Evolutionary conservation across 768 basidiomycete species (phyloP).

Genomic region (Russula dissimulans): DNA sequence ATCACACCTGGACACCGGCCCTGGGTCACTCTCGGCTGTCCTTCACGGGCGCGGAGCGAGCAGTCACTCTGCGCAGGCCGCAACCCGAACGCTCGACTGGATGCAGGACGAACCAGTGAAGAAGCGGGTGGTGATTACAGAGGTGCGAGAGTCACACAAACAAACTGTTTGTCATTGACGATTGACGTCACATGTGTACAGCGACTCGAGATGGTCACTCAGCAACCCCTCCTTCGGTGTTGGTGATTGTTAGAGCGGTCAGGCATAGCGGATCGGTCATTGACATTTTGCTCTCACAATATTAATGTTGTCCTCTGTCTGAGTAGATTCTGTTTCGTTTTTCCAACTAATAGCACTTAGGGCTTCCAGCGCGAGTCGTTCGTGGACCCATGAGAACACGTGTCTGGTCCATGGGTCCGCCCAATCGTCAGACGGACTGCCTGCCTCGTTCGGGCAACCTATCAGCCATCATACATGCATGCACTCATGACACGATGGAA

Average conservation of each 20-base stretch:
- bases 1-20: conserved; percentile 53
- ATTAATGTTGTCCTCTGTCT: not conserved
- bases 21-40: conserved; percentile 19
- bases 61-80: conserved; percentile 25
- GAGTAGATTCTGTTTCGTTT: too few relatives aligned
- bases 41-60: conserved; percentile 31
- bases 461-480: not conserved
- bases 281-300: not conserved
- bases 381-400: not conserved
- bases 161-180: not conserved
- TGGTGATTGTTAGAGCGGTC: conserved; percentile 36
- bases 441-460: not conserved
- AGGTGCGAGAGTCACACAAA: conserved; percentile 38
- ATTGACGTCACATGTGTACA: conserved; percentile 23
- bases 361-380: not conserved
- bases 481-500: not conserved
- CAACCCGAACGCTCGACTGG: conserved; percentile 36
- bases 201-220: conserved; percentile 68
- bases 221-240: conserved; percentile 60
- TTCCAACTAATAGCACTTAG: not conserved
- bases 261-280: not conserved
- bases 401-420: not conserved
- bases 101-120: conserved; percentile 33
- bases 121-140: conserved; percentile 58
- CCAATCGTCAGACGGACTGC: not conserved